A percentile compares a stretch with the other conserved stretches of the same genome.
Conservation (phyloP, 768 basidiomycete species). For the Austroboletus eburneus region DNA sequence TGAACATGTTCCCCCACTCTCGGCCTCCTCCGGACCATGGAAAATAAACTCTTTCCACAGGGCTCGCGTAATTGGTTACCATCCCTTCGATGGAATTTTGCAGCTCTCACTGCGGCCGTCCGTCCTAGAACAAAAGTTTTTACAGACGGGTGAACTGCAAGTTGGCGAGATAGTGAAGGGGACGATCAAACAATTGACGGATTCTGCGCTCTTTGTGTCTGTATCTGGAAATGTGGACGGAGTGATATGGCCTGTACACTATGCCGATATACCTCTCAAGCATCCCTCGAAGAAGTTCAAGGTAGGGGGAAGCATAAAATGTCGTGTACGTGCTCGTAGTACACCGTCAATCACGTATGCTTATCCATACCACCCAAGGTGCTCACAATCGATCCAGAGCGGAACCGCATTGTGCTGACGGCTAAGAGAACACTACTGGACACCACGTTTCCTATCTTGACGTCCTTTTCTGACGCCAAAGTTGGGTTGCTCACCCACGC, state of each 20-base stretch:
- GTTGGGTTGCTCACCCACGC: constrained; percentile 74
- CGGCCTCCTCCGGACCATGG: constrained; percentile 71
- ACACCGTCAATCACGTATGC: neutral
- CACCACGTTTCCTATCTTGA: constrained; percentile 67
- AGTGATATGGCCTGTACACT: constrained; percentile 91
- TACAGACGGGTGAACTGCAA: constrained; percentile 76
- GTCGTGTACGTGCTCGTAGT: constrained; percentile 54
- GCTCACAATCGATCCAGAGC: constrained; percentile 74
- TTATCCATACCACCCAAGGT: constrained; percentile 47
- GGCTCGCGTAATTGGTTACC: constrained; percentile 84
- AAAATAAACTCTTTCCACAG: constrained; percentile 73
- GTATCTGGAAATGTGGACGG: constrained; percentile 87
- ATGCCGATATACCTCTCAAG: constrained; percentile 91
- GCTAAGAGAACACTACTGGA: constrained; percentile 89
- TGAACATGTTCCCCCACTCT: constrained; percentile 80
- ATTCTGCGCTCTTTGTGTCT: constrained; percentile 78
- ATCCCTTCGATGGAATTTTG: constrained; percentile 80
- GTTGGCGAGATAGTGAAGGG: constrained; percentile 87
- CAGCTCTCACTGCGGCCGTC: constrained; percentile 85
- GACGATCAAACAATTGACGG: constrained; percentile 80
- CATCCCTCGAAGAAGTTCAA: constrained; percentile 92
- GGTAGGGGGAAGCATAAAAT: constrained; percentile 75
- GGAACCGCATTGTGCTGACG: constrained; percentile 80
- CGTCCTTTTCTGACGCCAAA: constrained; percentile 61
- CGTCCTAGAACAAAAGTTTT: constrained; percentile 79